Base-by-base conservation (phyloP, 805 yeast genomes). In the Maudiozyma turicensis region DNA sequence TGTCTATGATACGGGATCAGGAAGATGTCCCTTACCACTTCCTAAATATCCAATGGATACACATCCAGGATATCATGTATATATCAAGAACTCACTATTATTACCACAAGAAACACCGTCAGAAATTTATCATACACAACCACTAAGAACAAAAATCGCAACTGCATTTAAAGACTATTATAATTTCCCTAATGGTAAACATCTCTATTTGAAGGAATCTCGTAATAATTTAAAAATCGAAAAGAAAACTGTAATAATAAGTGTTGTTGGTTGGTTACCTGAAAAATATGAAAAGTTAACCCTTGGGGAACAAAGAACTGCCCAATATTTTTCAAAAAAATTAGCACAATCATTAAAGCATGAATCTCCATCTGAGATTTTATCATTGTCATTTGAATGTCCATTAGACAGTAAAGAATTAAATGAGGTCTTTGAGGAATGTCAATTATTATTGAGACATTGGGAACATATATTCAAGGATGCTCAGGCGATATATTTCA, bases 391-490 rank as follows among this genome's bases (percentile, higher is more conserved):
- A 1, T 51, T 70, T 13, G 69, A 68, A 49, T 61, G 66, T 33
- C 71, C 70, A 0, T 47, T 64, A 9, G 62, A 66, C 44, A 50
- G 56, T 14, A 60, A 58, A 43, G 51, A 56, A 5, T 41, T 58
- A 2, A 60, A 60, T 35, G 58, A 67, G 9, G 71, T 67, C 53
- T 68, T 55, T 66, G 74, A 64, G 65, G 77, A 66, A 67, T 69
- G 60, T 69, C 73, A 45, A 54, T 71, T 51, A 66, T 64, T 79
- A 14, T 58, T 80, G 43, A 63, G 60, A 26, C 74, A 75, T 54
- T 79, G 83, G 82, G 60, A 70, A 43, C 63, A 70, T 11, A 69
- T 72, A 39, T 68, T 79, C 42, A 68, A 71, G 43, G 71, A 68
- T 13, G 76, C 78, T 1, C 78, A 77, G 52, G 69, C 71, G 34